phyloP scores from a whole-genome alignment of 257 asterid species.

The Solanum chiquidenum region DNA sequence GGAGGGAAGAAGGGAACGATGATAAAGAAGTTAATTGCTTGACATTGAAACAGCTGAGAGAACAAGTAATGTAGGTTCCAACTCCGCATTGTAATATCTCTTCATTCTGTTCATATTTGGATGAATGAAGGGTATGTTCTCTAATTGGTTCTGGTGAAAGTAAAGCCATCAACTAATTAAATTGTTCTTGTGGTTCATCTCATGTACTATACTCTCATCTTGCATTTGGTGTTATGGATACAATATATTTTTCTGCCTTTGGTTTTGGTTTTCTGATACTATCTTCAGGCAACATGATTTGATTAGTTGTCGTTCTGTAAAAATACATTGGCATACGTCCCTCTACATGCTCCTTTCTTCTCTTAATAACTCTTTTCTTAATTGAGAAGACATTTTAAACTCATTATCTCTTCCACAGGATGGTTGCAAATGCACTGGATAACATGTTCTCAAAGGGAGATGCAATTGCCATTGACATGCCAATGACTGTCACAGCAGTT shows the following conservation, averaged over 20 bases:
- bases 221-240: background rate
- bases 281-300: background rate
- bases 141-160: background rate
- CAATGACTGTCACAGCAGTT: constrained; percentile 85
- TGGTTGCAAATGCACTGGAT: constrained; percentile 81
- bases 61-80: constrained; percentile 77
- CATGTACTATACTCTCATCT: background rate
- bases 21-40: constrained; percentile 29
- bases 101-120: background rate
- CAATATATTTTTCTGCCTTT: background rate
- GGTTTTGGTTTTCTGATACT: background rate
- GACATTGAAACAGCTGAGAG: constrained; percentile 68
- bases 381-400: background rate
- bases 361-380: background rate
- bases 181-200: background rate
- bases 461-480: constrained; percentile 91
- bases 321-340: background rate
- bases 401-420: constrained; percentile 26
- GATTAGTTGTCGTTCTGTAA: background rate
- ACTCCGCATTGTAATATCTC: background rate
- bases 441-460: constrained; percentile 65
- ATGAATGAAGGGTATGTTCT: background rate
- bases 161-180: background rate
- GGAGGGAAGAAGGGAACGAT: constrained; percentile 74
- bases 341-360: background rate